These are phyloP conservation scores for Acmispon strigosus DNA, from an alignment of 306 rosid species.

Conservation along the genomic window DNA sequence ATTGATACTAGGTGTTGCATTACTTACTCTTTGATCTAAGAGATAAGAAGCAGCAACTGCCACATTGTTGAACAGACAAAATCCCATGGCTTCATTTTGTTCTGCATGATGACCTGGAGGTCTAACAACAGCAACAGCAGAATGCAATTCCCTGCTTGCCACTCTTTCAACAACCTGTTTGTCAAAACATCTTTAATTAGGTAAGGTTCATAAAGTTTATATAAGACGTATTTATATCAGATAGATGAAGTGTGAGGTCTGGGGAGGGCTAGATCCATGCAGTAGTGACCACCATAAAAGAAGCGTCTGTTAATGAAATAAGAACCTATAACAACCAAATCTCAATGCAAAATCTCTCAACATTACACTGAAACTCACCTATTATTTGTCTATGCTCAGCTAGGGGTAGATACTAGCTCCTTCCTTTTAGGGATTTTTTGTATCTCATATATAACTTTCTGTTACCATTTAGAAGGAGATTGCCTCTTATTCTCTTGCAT, in stretches of 20 bases:
- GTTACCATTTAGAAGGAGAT: not conserved
- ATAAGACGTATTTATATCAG: not conserved
- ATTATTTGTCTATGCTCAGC: not conserved
- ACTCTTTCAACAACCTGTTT: conserved; percentile 66
- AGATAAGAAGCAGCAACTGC: conserved; percentile 70
- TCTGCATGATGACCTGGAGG: conserved; percentile 99
- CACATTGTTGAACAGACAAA: conserved; percentile 88
- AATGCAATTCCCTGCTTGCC: conserved; percentile 70
- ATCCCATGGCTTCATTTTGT: conserved; percentile 77
- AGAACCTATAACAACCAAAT: not conserved
- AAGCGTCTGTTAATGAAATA: not conserved
- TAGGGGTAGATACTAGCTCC: not conserved
- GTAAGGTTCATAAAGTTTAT: conserved; percentile 4
- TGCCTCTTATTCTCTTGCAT: not conserved
- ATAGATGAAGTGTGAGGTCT: not conserved
- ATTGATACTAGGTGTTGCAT: not conserved
- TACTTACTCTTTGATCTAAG: conserved; percentile 63
- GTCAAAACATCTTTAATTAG: conserved; percentile 22
- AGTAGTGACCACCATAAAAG: not conserved
- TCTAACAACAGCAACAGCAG: conserved; percentile 82
- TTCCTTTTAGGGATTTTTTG: not conserved
- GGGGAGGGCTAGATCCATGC: not conserved
- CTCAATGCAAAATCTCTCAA: not conserved
- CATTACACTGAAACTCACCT: no score
- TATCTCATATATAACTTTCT: not conserved